Base-by-base conservation (phyloP, 2,329 filamentous ascomycete genomes). In the Neonectria neomacrospora region DNA sequence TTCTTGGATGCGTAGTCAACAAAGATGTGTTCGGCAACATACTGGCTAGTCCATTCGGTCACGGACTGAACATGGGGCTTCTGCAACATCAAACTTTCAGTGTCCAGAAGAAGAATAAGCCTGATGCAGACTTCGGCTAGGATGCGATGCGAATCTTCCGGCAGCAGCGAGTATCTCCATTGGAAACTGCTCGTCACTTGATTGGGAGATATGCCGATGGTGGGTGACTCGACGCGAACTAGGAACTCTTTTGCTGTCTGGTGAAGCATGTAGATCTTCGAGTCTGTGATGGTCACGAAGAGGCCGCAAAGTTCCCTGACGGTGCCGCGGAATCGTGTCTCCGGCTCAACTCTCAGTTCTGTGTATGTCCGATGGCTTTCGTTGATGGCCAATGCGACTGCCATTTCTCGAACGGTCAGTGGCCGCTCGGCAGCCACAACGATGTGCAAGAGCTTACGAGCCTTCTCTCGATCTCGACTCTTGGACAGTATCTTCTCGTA, bases 251-350 rank as follows among this genome's bases (percentile, higher is more conserved):
- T 68, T 7, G 66, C 69, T 0, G 69, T 73, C 39, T 73, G 67
- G 22, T 73, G 69, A 30, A 73, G 48, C 0, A 73, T 57, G 44
- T 71, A 73, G 11, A 73, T 37, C 44, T 45, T 67, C 2, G 59
- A 65, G 30, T 68, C 61, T 10, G 53, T 58, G 2, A 71, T 32
- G 1, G 57, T 64, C 8, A 73, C 54, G 11, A 80, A 79, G 8
- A 77, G 75, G 22, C 77, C 73, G 57, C 76, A 80, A 1, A 65
- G 56, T 2, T 73, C 61, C 20, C 75, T 56, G 12, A 75, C 62
- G 8, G 61, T 47, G 10, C 53, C 10, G 3, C 26, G 28, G 23
- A 73, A 65, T 1, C 63, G 63, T 0, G 54, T 30, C 2, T 67
- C 60, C 14, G 30, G 28, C 34, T 39, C 37, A 0, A 54, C 9